Conservation (phyloP, 169 alveolate species). For the Eimeria necatrix region DNA sequence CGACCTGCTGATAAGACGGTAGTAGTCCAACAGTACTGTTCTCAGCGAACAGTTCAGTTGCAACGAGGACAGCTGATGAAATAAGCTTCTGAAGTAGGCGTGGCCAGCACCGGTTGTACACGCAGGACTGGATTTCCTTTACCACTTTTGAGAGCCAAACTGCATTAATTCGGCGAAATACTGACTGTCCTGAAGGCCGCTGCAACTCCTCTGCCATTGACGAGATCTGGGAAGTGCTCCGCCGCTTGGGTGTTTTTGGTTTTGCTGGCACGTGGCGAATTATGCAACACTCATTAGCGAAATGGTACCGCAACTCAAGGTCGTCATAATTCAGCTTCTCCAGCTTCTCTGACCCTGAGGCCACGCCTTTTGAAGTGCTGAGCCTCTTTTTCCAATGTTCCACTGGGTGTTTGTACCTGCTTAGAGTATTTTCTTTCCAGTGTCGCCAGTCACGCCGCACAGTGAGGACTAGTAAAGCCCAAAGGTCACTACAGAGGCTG, state of each 20-base stretch:
- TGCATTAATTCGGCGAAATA: conserved; percentile 68
- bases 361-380: background rate
- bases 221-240: conserved; percentile 21
- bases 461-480: conserved; percentile 43
- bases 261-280: conserved; percentile 75
- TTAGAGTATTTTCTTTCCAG: conserved; percentile 33
- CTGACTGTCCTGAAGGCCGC: conserved; percentile 67
- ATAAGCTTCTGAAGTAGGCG: conserved; percentile 73
- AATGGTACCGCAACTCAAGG: conserved; percentile 63
- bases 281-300: conserved; percentile 66
- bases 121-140: conserved; percentile 75
- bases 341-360: background rate
- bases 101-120: conserved; percentile 79
- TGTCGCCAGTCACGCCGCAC: conserved; percentile 69
- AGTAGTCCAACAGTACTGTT: conserved; percentile 75
- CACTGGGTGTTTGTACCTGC: conserved; percentile 58
- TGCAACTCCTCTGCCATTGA: conserved; percentile 36
- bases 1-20: conserved; percentile 70
- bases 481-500: conserved; percentile 51
- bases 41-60: conserved; percentile 68
- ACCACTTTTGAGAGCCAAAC: conserved; percentile 79
- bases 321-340: background rate
- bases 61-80: conserved; percentile 70
- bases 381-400: conserved; percentile 48
- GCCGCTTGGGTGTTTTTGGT: background rate